Evolutionary conservation across 805 yeast genomes (phyloP).

Genomic region (Pichia kluyveri): DNA sequence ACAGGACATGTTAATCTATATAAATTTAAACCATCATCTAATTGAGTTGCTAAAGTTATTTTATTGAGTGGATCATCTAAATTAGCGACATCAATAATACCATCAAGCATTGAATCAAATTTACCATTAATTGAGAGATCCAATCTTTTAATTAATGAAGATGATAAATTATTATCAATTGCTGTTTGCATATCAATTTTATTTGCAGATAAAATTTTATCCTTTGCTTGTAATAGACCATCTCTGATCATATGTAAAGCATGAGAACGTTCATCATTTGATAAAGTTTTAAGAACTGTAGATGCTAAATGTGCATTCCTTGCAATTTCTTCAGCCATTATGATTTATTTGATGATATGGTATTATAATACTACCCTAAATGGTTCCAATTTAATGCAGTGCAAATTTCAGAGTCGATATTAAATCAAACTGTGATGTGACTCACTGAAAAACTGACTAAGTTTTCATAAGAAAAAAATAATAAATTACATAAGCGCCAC

Average conservation of each 20-base stretch:
- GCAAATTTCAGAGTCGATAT: neutral
- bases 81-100: conserved; percentile 82
- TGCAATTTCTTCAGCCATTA: conserved; percentile 70
- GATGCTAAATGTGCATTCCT: conserved; percentile 76
- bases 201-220: conserved; percentile 63
- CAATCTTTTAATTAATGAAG: conserved; percentile 71
- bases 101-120: conserved; percentile 90
- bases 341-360: too few species aligned
- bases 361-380: too few species aligned
- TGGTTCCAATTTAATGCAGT: too few species aligned
- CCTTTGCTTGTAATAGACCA: conserved; percentile 51
- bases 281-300: conserved; percentile 67
- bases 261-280: conserved; percentile 60
- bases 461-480: neutral
- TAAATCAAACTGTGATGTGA: neutral
- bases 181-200: conserved; percentile 68
- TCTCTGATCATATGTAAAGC: conserved; percentile 71
- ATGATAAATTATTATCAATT: conserved; percentile 45
- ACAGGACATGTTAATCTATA: conserved; percentile 87
- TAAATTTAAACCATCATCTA: conserved; percentile 83
- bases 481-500: neutral
- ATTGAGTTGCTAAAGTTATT: conserved; percentile 67
- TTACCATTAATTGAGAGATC: conserved; percentile 79
- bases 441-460: neutral
- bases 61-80: conserved; percentile 92